Evolutionary conservation across 305 asterid genomes (phyloP).

Genomic region (Galium porrigens): DNA sequence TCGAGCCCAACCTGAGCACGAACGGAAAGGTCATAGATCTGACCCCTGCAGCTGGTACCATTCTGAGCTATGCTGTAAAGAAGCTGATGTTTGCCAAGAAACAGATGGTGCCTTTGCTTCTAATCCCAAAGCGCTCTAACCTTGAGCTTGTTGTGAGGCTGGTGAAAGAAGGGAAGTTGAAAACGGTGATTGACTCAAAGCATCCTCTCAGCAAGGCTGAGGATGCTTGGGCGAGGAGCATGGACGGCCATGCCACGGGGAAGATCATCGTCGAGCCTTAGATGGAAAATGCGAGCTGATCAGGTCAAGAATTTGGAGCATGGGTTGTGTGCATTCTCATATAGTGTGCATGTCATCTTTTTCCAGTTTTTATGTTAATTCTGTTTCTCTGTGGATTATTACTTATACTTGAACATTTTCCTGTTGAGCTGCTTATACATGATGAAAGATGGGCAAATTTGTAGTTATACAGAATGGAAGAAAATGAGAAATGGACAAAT

Average conservation of each 20-base stretch:
- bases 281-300: neutral
- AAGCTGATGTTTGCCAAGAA: constrained; percentile 32
- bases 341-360: too few species aligned
- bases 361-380: neutral
- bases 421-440: neutral
- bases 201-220: constrained; percentile 51
- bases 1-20: constrained; percentile 29
- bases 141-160: constrained; percentile 32
- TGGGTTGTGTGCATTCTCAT: neutral
- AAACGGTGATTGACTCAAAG: constrained; percentile 43
- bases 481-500: too few species aligned
- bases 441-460: neutral
- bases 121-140: constrained; percentile 25
- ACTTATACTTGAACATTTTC: neutral
- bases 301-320: neutral
- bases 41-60: constrained; percentile 24
- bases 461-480: too few species aligned
- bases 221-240: constrained; percentile 66
- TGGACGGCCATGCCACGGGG: constrained; percentile 75
- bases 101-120: constrained; percentile 27
- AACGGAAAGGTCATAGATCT: constrained; percentile 34
- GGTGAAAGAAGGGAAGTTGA: constrained; percentile 58
- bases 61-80: constrained; percentile 26
- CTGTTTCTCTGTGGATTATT: neutral
- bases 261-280: constrained; percentile 41